A percentile compares a stretch with the other conserved stretches of the same genome.
Conservation (phyloP, 805 yeast genomes). For the Vanderwaltozyma tropicalis region DNA sequence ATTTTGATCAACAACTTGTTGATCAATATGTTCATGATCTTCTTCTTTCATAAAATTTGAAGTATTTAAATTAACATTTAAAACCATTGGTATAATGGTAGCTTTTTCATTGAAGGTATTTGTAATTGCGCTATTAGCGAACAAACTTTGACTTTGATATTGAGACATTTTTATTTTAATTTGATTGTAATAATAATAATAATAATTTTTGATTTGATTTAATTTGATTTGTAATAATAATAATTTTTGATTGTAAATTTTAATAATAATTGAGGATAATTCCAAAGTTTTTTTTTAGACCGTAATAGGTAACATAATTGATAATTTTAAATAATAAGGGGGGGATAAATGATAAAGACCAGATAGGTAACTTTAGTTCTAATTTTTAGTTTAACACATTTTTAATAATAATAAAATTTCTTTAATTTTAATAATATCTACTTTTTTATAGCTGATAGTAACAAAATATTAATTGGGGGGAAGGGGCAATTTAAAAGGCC, state of each 20-base stretch:
- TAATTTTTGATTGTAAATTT: not conserved
- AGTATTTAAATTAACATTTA: not conserved
- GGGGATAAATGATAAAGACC: constrained; percentile 1
- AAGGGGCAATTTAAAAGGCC: constrained; percentile 17
- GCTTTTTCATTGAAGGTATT: constrained; percentile 1
- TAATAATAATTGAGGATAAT: not conserved
- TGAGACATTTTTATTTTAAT: constrained; percentile 10
- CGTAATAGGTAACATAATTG: not conserved
- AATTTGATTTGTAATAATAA: constrained; percentile 1
- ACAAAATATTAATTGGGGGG: constrained; percentile 3
- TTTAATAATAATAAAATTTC: constrained; percentile 1
- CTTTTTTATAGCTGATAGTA: not conserved
- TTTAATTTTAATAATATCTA: not conserved
- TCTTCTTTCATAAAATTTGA: not conserved
- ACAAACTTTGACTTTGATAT: constrained; percentile 5
- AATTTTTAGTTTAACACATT: constrained; percentile 1
- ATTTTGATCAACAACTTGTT: constrained; percentile 17
- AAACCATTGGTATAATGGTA: not conserved
- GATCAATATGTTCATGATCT: not conserved
- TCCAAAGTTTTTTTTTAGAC: not conserved
- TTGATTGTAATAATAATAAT: constrained; percentile 1
- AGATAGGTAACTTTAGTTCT: not conserved
- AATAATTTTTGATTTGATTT: constrained; percentile 1
- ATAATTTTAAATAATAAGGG: not conserved
- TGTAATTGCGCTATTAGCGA: not conserved